Base-by-base conservation (phyloP, 106 monocot genomes). In the Amphibolis antarctica region DNA sequence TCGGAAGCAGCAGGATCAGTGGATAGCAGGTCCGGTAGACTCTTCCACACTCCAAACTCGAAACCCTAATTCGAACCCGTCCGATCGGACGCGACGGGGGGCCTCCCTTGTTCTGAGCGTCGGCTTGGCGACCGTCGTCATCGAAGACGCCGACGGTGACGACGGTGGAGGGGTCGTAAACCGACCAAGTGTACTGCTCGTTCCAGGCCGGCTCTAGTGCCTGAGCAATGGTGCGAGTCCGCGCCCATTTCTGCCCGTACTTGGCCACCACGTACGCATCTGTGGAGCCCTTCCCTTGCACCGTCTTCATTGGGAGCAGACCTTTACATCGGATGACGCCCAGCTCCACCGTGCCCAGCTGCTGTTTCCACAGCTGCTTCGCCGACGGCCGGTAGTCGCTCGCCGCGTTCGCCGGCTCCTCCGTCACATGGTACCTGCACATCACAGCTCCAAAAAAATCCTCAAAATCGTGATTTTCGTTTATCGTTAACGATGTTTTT, bases 341-440 rank as follows among this genome's bases (percentile, higher is more conserved):
- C n/a, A 94, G 69, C 71, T 94, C 89, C 12, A 89, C 62, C 21
- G 70, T 42, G 7, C 94, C 94, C 19, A 94, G 25, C 24, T 86
- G 77, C 5, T 74, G 75, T 44, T 70, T 67, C 93, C 93, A 93
- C 12, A 93, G 82, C 66, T 93, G 93, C 57, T 88, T 56, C 28
- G 93, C 88, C 10, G 93, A 88, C 17, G 93, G 93, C n/a, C 93
- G 77, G 79, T 71, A 85, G 69, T 93, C 93, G 74, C 93, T 93
- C 30, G 43, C 18, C 15, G 74, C 77, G 22, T 84, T 59, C 13
- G 65, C 21, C 11, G 57, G 86, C 64, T 94, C 94, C 57, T 94
- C 89, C 27, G 73, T 50, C 17, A 94, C 89, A 55, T 89, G 83
- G 68, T 94, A 94, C 0, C 1, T 49, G 17, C 9, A n/a, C n/a